A percentile compares a stretch with the other conserved stretches of the same genome.
These are phyloP conservation scores for Centella asiatica DNA, from an alignment of 129 eudicot genomes.

Conservation along the genomic window DNA sequence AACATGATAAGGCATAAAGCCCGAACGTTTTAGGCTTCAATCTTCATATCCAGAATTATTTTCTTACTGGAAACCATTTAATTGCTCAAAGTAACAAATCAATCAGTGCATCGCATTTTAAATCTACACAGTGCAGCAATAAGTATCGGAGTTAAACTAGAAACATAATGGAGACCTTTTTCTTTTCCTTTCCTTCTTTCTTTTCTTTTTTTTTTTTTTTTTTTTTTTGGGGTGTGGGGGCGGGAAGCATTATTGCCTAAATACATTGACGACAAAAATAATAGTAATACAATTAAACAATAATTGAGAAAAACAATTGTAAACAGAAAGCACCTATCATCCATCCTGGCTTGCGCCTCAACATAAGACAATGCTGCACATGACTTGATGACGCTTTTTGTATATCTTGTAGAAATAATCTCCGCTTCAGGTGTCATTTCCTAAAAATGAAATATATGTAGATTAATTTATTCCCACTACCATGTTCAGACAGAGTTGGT, in stretches of 20 bases:
- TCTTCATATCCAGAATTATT: no score
- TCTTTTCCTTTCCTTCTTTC: no score
- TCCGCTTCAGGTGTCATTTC: conserved; percentile 95
- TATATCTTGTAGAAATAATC: conserved; percentile 72
- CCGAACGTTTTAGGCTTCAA: no score
- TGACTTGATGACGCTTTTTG: conserved; percentile 89
- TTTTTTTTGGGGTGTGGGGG: not conserved
- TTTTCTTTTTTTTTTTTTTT: no score
- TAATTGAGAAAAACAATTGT: not conserved
- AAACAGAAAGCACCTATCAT: conserved; percentile 59
- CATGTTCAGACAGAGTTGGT: conserved; percentile 1
- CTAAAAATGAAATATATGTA: conserved; percentile 23
- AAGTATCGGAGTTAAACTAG: not conserved
- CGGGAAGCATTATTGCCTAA: no score
- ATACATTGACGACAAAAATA: no score
- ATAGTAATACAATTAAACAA: no score
- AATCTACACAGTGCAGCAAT: no score
- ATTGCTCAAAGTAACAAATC: no score
- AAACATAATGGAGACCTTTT: not conserved
- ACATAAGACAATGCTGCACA: conserved; percentile 96
- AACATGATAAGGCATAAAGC: no score
- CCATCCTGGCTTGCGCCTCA: conserved; percentile 99
- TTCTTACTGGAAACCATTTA: no score
- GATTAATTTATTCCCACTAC: not conserved
- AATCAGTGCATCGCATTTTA: no score